Base-by-base conservation (phyloP, 2,329 filamentous ascomycete genomes). In the Sporothrix sp. region DNA sequence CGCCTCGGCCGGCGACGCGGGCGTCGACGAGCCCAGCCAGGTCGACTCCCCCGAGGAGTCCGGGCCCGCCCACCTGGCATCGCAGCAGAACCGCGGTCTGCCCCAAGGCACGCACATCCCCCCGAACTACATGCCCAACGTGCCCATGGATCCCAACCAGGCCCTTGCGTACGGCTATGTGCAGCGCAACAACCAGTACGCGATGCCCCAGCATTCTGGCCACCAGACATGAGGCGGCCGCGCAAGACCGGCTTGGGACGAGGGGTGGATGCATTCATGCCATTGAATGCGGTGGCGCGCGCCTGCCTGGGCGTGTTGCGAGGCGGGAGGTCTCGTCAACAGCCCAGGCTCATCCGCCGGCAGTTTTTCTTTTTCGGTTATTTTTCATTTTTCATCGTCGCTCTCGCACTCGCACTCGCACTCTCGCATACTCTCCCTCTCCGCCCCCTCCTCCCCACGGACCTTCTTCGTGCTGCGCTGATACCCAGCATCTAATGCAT, bases 11-110 rank as follows among this genome's bases (percentile, higher is more conserved):
- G 82, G 81, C 62, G 87, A 95, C 64, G 89, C 89, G 60, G 85
- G 85, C 47, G 84, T 87, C 55, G 85, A 90, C 57, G 84, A 85
- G 57, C 70, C 74, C 56, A 84, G 85, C 59, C 80, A 85, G 57
- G 85, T 88, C 62, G 89, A 96, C 58, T 94, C 91, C 2, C 90
- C 91, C 49, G 93, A 97, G 68, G 93, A 97, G 67, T 82, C 89
- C 54, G 70, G 81, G 57, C 82, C 85, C 62, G 79, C 78, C 61
- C 85, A 89, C 61, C 76, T 94, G 52, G 85, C 85, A 43, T 79
- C 84, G 36, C 78, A 80, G 57, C 73, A 75, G 53, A 69, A 70
- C 59, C 71, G 76, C 55, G 78, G 82, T 50, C 85, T 89, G 68
- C 80, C 84, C 40, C 76, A 73, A 61, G 73, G 73, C 60, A 68